phyloP scores from a whole-genome alignment of 768 basidiomycete species.

The Pleurotus cornucopiae region DNA sequence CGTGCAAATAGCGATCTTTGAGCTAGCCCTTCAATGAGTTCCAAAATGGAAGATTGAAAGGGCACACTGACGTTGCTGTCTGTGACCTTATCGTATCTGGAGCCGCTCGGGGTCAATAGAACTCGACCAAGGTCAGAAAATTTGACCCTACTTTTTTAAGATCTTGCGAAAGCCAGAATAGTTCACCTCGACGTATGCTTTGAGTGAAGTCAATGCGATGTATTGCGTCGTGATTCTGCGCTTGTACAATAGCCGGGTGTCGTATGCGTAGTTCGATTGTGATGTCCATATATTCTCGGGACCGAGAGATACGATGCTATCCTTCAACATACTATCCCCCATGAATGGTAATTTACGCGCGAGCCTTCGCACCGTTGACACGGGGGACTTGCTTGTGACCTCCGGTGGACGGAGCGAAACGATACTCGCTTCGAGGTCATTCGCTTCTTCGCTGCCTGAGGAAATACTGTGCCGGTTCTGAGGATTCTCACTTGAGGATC shows the following conservation, averaged over 20 bases:
- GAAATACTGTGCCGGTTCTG: conserved; percentile 18
- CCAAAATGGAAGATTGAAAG: neutral
- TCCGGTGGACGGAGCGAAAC: conserved; percentile 20
- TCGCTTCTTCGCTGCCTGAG: conserved; percentile 31
- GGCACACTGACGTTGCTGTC: conserved; percentile 47
- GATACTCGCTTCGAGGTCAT: conserved; percentile 36
- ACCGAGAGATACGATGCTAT: conserved; percentile 42
- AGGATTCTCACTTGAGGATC: conserved; percentile 6
- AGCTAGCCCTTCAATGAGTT: conserved; percentile 35
- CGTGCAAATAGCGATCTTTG: conserved; percentile 73
- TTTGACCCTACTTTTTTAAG: conserved; percentile 72
- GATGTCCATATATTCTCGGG: conserved; percentile 71
- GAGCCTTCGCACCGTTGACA: neutral
- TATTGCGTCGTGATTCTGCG: conserved; percentile 82
- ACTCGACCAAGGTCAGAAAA: neutral
- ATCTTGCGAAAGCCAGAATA: conserved; percentile 94
- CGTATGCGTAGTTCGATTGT: conserved; percentile 74
- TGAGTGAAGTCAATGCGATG: conserved; percentile 69
- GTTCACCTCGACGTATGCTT: conserved; percentile 88
- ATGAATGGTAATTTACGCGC: conserved; percentile 9
- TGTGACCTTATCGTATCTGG: conserved; percentile 92
- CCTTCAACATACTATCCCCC: conserved; percentile 42
- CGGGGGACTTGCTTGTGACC: conserved; percentile 7
- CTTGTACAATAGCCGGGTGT: conserved; percentile 84
- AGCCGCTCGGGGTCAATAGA: conserved; percentile 7